phyloP scores from a whole-genome alignment of 2,329 filamentous ascomycete species.

The Colletotrichum eleusines region DNA sequence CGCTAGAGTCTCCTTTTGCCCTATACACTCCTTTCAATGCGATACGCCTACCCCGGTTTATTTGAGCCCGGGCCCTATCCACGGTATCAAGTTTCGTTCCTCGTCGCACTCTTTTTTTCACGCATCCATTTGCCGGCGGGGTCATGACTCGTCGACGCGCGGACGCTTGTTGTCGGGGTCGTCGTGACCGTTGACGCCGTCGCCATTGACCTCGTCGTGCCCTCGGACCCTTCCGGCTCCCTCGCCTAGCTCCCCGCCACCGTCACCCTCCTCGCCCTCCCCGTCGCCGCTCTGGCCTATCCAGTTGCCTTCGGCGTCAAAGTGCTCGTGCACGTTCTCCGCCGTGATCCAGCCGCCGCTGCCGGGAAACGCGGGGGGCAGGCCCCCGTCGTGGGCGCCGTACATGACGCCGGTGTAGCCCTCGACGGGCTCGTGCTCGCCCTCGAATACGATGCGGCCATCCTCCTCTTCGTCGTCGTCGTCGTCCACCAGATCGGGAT shows the following conservation, averaged over 20 bases:
- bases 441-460: constrained; percentile 69
- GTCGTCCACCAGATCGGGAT: constrained; percentile 75
- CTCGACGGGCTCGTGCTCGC: constrained; percentile 66
- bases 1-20: too few relatives aligned
- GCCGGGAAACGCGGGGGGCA: constrained; percentile 78
- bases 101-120: neutral
- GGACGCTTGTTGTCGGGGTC: constrained; percentile 61
- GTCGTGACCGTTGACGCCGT: constrained; percentile 57
- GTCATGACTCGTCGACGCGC: constrained; percentile 53
- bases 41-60: constrained; percentile 18
- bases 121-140: too few relatives aligned
- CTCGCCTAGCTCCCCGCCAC: constrained; percentile 68
- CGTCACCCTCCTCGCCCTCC: constrained; percentile 53
- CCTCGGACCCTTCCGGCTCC: constrained; percentile 71
- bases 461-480: constrained; percentile 70
- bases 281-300: constrained; percentile 60
- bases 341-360: constrained; percentile 90
- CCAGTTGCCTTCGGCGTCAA: constrained; percentile 86
- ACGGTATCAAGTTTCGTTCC: constrained; percentile 37
- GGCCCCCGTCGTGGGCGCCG: constrained; percentile 60
- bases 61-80: constrained; percentile 13
- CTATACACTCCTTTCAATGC: too few relatives aligned
- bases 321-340: constrained; percentile 88
- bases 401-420: constrained; percentile 68
- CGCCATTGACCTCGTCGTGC: constrained; percentile 65